Evolutionary conservation across 2,329 filamentous ascomycete species (phyloP).

Genomic region (Fusarium devonianum): DNA sequence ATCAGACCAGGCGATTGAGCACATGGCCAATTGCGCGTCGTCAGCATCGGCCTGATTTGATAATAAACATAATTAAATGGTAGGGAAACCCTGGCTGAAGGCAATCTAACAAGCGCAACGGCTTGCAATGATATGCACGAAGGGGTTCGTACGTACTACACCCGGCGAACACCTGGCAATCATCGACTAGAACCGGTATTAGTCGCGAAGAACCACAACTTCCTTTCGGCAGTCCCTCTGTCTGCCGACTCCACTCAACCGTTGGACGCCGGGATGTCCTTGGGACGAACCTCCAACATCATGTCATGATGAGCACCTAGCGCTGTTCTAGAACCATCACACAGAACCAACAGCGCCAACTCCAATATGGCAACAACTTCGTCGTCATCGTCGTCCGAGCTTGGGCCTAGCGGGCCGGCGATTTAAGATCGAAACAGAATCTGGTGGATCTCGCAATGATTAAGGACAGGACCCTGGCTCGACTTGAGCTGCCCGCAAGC

Average conservation of each 20-base stretch:
- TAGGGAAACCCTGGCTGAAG: slow-evolving; percentile 18
- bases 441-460: slow-evolving; percentile 22
- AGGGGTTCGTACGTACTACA: slow-evolving; percentile 12
- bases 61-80: slow-evolving; percentile 6
- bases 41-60: not conserved
- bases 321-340: slow-evolving; percentile 9
- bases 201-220: slow-evolving; percentile 14
- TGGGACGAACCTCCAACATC: slow-evolving; percentile 29
- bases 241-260: slow-evolving; percentile 10
- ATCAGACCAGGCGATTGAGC: slow-evolving; percentile 15
- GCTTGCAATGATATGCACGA: slow-evolving; percentile 17
- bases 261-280: slow-evolving; percentile 24
- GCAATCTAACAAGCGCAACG: slow-evolving; percentile 5
- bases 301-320: slow-evolving; percentile 29
- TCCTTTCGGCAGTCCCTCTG: slow-evolving; percentile 23
- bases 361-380: slow-evolving; percentile 22
- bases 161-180: slow-evolving; percentile 12
- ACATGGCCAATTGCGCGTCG: slow-evolving; percentile 16
- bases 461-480: slow-evolving; percentile 20
- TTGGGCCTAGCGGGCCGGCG: slow-evolving; percentile 23
- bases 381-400: slow-evolving; percentile 19
- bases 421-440: slow-evolving; percentile 34
- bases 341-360: slow-evolving; percentile 18
- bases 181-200: slow-evolving; percentile 17
- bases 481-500: slow-evolving; percentile 6